Evolutionary conservation across 1,284 basidiomycete genomes (phyloP).

Genomic region (Ceratobasidium sp.): DNA sequence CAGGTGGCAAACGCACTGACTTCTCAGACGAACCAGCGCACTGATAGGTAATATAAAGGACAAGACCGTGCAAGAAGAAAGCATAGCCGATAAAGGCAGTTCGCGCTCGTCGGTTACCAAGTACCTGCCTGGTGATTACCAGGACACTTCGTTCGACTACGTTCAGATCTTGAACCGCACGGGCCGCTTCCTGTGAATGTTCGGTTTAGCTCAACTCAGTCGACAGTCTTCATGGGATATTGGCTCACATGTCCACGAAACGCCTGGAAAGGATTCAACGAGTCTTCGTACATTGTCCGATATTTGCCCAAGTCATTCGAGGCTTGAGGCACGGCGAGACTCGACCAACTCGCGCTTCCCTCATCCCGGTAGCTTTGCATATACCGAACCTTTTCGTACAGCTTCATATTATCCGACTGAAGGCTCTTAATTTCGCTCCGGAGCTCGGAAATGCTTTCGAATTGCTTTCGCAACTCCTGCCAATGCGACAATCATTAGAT

Average conservation of each 20-base stretch:
- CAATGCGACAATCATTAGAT: background rate
- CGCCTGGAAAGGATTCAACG: constrained; percentile 97
- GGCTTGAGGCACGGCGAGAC: constrained; percentile 41
- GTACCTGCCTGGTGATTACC: constrained; percentile 82
- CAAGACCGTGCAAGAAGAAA: constrained; percentile 76
- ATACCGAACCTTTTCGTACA: constrained; percentile 96
- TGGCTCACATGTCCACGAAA: constrained; percentile 90
- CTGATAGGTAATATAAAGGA: constrained; percentile 82
- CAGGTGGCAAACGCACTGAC: constrained; percentile 31
- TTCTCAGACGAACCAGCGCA: constrained; percentile 54
- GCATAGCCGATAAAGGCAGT: constrained; percentile 87
- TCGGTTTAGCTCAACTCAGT: background rate
- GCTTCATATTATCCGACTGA: constrained; percentile 91
- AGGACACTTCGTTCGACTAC: constrained; percentile 91
- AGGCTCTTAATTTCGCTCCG: constrained; percentile 87
- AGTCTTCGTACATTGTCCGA: constrained; percentile 90
- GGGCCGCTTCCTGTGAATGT: constrained; percentile 80
- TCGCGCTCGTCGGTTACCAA: constrained; percentile 87
- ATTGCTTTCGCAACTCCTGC: constrained; percentile 92
- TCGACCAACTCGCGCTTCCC: constrained; percentile 53
- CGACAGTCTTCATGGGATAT: background rate
- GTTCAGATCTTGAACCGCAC: constrained; percentile 91
- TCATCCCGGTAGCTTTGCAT: constrained; percentile 93
- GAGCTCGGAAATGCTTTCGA: constrained; percentile 90
- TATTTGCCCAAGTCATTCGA: constrained; percentile 88